Percentiles rank a stretch among this genome's conserved stretches.
These are phyloP conservation scores for Artemisia tridentata DNA, from an alignment of 129 eudicot genomes.

Conservation along the genomic window DNA sequence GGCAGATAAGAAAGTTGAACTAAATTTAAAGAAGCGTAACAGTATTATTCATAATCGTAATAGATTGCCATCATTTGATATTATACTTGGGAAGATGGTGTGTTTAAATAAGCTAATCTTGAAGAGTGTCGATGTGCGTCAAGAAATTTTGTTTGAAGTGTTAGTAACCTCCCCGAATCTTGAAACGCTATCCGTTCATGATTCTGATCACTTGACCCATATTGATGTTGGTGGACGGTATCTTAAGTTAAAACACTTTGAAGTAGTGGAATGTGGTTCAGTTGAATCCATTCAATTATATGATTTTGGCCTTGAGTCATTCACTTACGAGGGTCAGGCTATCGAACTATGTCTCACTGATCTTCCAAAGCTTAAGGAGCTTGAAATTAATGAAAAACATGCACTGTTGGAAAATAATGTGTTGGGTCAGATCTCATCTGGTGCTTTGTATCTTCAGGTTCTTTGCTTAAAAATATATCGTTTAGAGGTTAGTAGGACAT, in stretches of 20 bases:
- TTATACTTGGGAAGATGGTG: background rate
- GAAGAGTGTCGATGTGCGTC: conserved; percentile 35
- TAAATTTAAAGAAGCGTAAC: background rate
- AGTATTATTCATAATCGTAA: too few relatives aligned
- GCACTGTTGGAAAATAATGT: conserved; percentile 27
- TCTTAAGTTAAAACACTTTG: conserved; percentile 36
- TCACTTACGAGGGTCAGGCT: conserved; percentile 35
- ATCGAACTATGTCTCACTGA: conserved; percentile 23
- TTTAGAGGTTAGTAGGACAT: background rate
- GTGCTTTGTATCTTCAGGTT: conserved; percentile 30
- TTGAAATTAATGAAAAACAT: conserved; percentile 21
- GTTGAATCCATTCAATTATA: conserved; percentile 24
- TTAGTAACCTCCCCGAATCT: conserved; percentile 30
- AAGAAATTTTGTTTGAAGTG: conserved; percentile 24
- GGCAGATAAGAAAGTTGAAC: conserved; percentile 2
- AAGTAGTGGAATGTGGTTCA: conserved; percentile 28
- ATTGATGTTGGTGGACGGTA: conserved; percentile 21
- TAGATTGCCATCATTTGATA: background rate
- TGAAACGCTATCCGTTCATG: conserved; percentile 27
- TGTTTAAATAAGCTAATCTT: conserved; percentile 19
- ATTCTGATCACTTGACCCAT: conserved; percentile 18
- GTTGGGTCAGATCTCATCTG: conserved; percentile 28
- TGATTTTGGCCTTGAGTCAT: conserved; percentile 33
- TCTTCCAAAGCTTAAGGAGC: conserved; percentile 40
- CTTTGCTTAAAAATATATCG: background rate